These are phyloP conservation scores for Microbotryum violaceum DNA, from an alignment of 1,284 basidiomycete species.

Conservation along the genomic window DNA sequence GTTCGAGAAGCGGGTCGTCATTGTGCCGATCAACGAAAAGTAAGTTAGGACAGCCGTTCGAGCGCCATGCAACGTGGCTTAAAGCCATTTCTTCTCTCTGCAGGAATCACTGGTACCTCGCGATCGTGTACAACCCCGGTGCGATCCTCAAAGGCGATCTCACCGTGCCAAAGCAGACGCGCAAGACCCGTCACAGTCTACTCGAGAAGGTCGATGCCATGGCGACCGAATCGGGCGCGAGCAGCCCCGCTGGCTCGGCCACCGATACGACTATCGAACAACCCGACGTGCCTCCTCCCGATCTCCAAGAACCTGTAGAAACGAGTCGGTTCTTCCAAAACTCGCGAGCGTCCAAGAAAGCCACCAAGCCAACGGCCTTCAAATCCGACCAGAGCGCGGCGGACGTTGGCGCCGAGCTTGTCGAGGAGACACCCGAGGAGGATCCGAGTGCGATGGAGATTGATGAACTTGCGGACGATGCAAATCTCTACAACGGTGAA, in stretches of 20 bases:
- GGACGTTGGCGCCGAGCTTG: too few species aligned
- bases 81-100: not conserved
- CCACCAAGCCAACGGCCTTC: too few species aligned
- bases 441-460: too few species aligned
- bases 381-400: too few species aligned
- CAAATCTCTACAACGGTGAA: too few species aligned
- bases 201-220: slow-evolving; percentile 1
- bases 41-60: slow-evolving; percentile 42
- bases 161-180: not conserved
- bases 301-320: too few species aligned
- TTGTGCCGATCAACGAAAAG: slow-evolving; percentile 96
- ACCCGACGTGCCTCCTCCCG: too few species aligned
- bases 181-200: not conserved
- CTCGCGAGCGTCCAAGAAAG: too few species aligned
- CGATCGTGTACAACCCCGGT: slow-evolving; percentile 79
- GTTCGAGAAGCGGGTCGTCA: slow-evolving; percentile 83
- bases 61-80: not conserved
- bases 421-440: too few species aligned
- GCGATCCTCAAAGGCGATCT: slow-evolving; percentile 36
- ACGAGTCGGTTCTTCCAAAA: too few species aligned
- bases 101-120: slow-evolving; percentile 95
- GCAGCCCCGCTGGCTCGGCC: not conserved
- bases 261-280: too few species aligned
- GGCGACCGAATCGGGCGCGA: slow-evolving; percentile 1
- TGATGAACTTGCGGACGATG: too few species aligned